These are phyloP conservation scores for Rehmannia glutinosa DNA, from an alignment of 257 asterid genomes.

Conservation along the genomic window DNA sequence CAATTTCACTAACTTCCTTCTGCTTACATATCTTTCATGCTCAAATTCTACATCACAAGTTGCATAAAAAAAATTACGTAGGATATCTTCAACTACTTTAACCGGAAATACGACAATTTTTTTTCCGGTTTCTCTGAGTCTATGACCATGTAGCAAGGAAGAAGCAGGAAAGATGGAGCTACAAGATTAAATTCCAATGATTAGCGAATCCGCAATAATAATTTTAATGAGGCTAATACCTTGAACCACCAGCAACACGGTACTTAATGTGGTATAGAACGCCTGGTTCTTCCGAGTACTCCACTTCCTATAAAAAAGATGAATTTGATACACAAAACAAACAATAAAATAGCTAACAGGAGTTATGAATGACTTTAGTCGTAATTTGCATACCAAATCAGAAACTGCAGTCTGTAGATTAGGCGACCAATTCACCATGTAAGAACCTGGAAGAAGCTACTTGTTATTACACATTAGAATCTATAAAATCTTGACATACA, in stretches of 20 bases:
- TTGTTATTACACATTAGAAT: conserved; percentile 10
- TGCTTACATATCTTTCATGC: neutral
- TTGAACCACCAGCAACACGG: conserved; percentile 99
- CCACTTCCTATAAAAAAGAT: conserved; percentile 69
- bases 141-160: neutral
- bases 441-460: conserved; percentile 65
- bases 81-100: neutral
- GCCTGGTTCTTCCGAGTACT: conserved; percentile 95
- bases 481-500: neutral
- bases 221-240: conserved; percentile 33
- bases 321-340: neutral
- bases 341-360: conserved; percentile 3
- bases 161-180: neutral
- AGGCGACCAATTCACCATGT: conserved; percentile 99
- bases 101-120: neutral
- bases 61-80: neutral
- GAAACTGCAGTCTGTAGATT: conserved; percentile 99
- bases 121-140: neutral
- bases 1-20: neutral
- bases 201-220: too few species aligned
- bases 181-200: too few species aligned
- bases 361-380: neutral
- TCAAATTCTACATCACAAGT: neutral
- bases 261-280: conserved; percentile 85
- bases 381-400: conserved; percentile 55